A percentile compares a stretch with the other conserved stretches of the same genome.
Conservation (phyloP, 768 basidiomycete genomes). For the Termitomyces sp. region DNA sequence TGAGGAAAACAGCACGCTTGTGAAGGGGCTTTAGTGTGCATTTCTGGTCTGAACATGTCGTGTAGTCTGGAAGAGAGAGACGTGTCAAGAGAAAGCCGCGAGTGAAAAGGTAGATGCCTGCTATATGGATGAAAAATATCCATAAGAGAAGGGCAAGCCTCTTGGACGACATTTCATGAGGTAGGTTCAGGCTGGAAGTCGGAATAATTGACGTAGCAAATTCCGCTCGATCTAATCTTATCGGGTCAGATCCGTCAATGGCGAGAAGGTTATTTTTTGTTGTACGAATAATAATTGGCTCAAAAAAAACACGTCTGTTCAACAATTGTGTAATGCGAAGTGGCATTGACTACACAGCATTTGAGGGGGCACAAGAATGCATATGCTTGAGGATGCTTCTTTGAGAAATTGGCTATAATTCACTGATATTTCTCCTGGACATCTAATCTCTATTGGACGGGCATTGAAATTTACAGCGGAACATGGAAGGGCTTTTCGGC, state of each 20-base stretch:
- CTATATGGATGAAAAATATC: constrained; percentile 63
- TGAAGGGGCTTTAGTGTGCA: constrained; percentile 63
- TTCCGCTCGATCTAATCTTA: background rate
- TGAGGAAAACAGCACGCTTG: constrained; percentile 73
- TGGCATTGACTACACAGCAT: too few species aligned
- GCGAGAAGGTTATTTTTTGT: too few species aligned
- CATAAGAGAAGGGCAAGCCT: constrained; percentile 40
- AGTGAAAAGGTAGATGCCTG: constrained; percentile 86
- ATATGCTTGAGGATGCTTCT: too few species aligned
- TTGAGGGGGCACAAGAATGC: too few species aligned
- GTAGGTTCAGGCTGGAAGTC: background rate
- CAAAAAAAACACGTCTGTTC: too few species aligned
- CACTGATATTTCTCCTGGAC: too few species aligned
- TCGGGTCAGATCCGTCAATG: background rate
- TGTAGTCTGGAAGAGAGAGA: constrained; percentile 60
- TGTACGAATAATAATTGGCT: too few species aligned
- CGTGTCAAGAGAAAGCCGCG: constrained; percentile 85
- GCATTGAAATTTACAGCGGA: too few species aligned
- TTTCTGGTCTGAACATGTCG: constrained; percentile 30
- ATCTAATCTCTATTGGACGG: too few species aligned
- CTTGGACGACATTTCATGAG: constrained; percentile 20
- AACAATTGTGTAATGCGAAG: too few species aligned
- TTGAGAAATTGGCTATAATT: too few species aligned
- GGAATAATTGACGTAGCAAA: background rate
- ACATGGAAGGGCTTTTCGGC: too few species aligned